A percentile compares a stretch with the other conserved stretches of the same genome.
Conservation (phyloP, 371 early-diverging fungal species). For the Mortierella sp. region DNA sequence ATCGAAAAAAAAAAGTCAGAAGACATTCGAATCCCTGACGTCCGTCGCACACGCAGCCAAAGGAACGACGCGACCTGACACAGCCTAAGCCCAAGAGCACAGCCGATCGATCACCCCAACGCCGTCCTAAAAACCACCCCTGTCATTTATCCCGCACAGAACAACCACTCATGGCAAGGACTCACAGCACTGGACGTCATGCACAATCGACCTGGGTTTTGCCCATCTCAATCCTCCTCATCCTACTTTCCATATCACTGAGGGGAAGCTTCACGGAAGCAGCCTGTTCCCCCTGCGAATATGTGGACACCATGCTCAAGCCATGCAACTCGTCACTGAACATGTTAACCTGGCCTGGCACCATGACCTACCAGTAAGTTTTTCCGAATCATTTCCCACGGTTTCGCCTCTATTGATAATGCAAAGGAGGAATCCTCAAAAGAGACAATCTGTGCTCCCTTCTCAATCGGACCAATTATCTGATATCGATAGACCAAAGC, state of each 20-base stretch:
- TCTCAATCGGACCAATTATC: background rate
- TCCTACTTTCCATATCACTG: constrained; percentile 11
- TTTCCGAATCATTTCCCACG: background rate
- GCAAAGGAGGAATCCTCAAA: too few relatives aligned
- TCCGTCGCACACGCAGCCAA: background rate
- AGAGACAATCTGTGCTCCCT: background rate
- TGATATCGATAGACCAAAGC: constrained; percentile 12
- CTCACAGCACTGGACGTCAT: background rate
- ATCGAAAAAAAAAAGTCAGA: background rate
- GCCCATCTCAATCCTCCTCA: constrained; percentile 3
- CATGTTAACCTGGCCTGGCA: constrained; percentile 32
- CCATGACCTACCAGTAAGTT: constrained; percentile 33
- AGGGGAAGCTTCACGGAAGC: background rate
- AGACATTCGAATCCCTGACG: too few relatives aligned
- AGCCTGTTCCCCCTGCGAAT: constrained; percentile 27
- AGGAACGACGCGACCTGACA: too few relatives aligned
- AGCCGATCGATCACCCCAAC: background rate
- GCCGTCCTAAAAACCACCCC: too few relatives aligned
- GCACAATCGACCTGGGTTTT: constrained; percentile 5
- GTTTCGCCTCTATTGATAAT: background rate
- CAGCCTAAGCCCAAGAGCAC: background rate
- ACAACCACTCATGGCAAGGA: constrained; percentile 2
- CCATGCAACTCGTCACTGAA: constrained; percentile 35
- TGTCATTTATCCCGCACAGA: background rate
- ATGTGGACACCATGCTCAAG: constrained; percentile 18